Base-by-base conservation (phyloP, 257 asterid genomes). In the Ilex asprella region DNA sequence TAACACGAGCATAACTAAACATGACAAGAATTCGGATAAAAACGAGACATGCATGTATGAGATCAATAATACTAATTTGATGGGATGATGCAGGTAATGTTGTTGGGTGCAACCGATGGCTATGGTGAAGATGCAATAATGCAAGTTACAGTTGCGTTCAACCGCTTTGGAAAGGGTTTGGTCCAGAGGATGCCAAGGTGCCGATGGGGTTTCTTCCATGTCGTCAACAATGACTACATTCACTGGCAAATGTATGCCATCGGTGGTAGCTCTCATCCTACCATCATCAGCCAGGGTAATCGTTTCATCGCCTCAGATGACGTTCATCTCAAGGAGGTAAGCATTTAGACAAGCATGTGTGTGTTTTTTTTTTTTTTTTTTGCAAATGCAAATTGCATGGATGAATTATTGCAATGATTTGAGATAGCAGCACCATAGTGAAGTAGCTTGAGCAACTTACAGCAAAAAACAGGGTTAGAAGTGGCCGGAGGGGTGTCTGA, bases 131-230 rank as follows among this genome's bases (percentile, higher is more conserved):
- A 89, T 65, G 52, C 67, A 39, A 75, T 86, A 54, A 86, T 89
- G 95, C 97, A 89, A 77, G 86, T 82, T 6, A 86, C 94, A 3
- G 62, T 89, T 12, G 97, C 89, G 27, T 89, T 89, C 78, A 89
- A 89, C 66, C 74, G 79, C 0, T 84, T 89, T 0, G 94, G 95
- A 1, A 58, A 70, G 67, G 94, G 94, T 16, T 70, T 81, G 79
- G 68, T 86, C 3, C 97, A 86, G 62, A 81, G 97, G 71, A 86
- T 84, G 97, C 97, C 97, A 1, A 76, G 96, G 74, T 82, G 90
- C 73, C 59, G 96, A 55, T 77, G 82, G 84, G 96, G 96, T n/a
- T 86, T 84, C 76, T 71, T 89, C 78, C 97, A 89, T 39, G 74
- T 89, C 21, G 86, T 89, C 47, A 89, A 89, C 87, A 89, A 89